phyloP scores from a whole-genome alignment of 2,329 filamentous ascomycete species.

The Ambrosiella beaveri region DNA sequence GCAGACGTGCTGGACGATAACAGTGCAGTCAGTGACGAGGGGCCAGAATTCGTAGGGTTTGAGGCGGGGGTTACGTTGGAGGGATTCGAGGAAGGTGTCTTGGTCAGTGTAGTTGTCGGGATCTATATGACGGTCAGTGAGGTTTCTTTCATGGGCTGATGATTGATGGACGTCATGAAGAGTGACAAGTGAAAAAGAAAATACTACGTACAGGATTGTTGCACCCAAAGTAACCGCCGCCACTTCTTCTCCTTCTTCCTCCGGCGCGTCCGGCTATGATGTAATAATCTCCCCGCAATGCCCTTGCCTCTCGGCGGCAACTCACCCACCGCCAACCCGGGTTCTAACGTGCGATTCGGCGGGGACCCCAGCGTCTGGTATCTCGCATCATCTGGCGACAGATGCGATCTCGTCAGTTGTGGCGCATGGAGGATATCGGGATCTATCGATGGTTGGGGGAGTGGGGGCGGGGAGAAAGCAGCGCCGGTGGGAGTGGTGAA shows the following conservation, averaged over 20 bases:
- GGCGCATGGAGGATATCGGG: constrained; percentile 19
- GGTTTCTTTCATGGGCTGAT: background rate
- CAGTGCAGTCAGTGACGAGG: constrained; percentile 80
- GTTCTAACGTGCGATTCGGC: constrained; percentile 20
- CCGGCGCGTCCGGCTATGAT: constrained; percentile 42
- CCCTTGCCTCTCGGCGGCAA: background rate
- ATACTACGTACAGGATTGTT: constrained; percentile 60
- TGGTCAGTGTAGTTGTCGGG: constrained; percentile 99
- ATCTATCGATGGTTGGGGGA: constrained; percentile 3
- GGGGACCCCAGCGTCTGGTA: constrained; percentile 35
- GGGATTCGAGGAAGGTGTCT: constrained; percentile 85
- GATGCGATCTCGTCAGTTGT: constrained; percentile 37
- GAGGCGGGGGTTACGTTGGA: constrained; percentile 83
- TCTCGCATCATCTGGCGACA: constrained; percentile 75
- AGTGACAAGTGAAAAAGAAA: background rate
- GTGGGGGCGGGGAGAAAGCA: background rate
- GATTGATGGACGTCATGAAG: constrained; percentile 19
- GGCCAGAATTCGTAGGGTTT: constrained; percentile 98
- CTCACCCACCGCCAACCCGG: constrained; percentile 10
- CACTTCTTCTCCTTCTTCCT: constrained; percentile 57
- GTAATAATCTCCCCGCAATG: constrained; percentile 32
- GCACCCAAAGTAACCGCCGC: constrained; percentile 97
- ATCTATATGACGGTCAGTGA: constrained; percentile 31
- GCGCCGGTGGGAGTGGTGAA: background rate
- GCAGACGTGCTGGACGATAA: constrained; percentile 93